Evolutionary conservation across 75 land plant species (phyloP).

Genomic region (Cryptomeria japonica): DNA sequence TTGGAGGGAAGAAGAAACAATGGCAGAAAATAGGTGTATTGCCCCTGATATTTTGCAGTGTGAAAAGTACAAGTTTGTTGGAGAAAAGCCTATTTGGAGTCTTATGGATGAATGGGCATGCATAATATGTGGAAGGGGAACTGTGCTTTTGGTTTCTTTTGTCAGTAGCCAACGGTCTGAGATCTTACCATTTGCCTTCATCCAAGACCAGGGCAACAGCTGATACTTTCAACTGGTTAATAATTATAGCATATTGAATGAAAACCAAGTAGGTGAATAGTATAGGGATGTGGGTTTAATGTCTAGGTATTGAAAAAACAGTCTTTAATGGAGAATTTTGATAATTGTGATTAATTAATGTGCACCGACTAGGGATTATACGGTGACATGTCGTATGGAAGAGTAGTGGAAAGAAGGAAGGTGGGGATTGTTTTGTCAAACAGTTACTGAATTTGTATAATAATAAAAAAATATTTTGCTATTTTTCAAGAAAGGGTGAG

Average conservation of each 20-base stretch:
- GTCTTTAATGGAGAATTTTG: not conserved
- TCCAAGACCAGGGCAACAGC: not conserved
- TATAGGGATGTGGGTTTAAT: not conserved
- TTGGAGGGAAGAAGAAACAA: not conserved
- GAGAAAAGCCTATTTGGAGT: not conserved
- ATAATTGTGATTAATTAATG: not conserved
- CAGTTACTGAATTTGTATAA: not conserved
- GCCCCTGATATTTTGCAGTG: not conserved
- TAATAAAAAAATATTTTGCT: not conserved
- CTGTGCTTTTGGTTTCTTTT: not conserved
- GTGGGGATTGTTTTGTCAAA: not conserved
- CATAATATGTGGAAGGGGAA: not conserved
- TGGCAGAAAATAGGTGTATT: not conserved
- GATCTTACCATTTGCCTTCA: conserved; percentile 9
- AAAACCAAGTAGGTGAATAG: not conserved
- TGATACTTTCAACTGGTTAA: not conserved
- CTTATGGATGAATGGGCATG: not conserved
- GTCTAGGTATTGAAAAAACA: not conserved
- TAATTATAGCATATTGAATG: not conserved
- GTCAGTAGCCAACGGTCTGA: conserved; percentile 8
- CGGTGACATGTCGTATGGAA: not conserved
- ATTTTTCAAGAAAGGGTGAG: not conserved
- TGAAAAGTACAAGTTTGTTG: not conserved
- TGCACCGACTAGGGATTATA: not conserved
- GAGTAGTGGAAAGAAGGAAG: not conserved